phyloP scores from a whole-genome alignment of 768 basidiomycete species.

The Suillus placidus region DNA sequence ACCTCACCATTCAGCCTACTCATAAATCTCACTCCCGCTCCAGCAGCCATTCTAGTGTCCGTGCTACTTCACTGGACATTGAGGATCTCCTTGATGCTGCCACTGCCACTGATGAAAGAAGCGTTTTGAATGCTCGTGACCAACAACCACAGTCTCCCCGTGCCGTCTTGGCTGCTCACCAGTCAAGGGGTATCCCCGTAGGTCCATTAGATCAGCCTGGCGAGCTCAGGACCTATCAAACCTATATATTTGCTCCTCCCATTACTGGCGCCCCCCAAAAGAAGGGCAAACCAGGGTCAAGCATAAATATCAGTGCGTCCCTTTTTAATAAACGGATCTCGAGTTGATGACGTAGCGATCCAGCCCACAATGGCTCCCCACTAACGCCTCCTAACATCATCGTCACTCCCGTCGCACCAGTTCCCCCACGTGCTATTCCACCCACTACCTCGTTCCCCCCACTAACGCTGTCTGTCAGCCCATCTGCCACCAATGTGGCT shows the following conservation, averaged over 20 bases:
- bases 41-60: slow-evolving; percentile 38
- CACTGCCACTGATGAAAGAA: slow-evolving; percentile 32
- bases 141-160: slow-evolving; percentile 35
- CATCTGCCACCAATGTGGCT: slow-evolving; percentile 76
- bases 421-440: slow-evolving; percentile 7
- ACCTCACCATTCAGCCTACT: slow-evolving; percentile 13
- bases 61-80: slow-evolving; percentile 38
- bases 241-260: slow-evolving; percentile 73
- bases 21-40: slow-evolving; percentile 29
- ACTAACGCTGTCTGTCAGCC: slow-evolving; percentile 67
- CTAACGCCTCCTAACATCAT: slow-evolving; percentile 13
- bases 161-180: slow-evolving; percentile 34
- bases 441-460: slow-evolving; percentile 29
- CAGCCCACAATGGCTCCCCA: slow-evolving; percentile 8
- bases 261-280: slow-evolving; percentile 75
- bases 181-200: slow-evolving; percentile 29
- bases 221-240: slow-evolving; percentile 53
- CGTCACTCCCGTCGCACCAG: slow-evolving; percentile 1
- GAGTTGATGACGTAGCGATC: background rate
- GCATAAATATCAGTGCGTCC: slow-evolving; percentile 27
- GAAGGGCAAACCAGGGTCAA: slow-evolving; percentile 52
- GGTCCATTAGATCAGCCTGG: slow-evolving; percentile 38
- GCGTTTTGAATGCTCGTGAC: slow-evolving; percentile 28
- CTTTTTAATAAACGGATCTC: slow-evolving; percentile 2
- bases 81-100: slow-evolving; percentile 53